phyloP scores from a whole-genome alignment of 2,329 filamentous ascomycete genomes.

The Cladosporium sp. region DNA sequence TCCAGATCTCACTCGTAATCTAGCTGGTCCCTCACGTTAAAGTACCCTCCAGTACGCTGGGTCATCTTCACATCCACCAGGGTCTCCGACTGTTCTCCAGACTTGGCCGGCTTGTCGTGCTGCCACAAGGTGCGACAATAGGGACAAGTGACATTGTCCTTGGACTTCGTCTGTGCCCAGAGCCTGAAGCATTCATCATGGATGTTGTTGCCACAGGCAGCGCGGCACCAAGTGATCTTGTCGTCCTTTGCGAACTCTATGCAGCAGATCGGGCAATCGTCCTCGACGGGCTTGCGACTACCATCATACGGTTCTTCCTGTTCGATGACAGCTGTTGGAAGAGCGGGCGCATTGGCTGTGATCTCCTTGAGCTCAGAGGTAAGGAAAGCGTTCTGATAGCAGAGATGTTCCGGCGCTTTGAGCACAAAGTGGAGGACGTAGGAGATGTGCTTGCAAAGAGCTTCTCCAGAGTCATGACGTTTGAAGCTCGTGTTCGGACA shows the following conservation, averaged over 20 bases:
- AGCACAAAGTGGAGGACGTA: conserved; percentile 58
- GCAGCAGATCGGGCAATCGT: conserved; percentile 61
- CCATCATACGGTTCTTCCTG: conserved; percentile 36
- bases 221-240: conserved; percentile 55
- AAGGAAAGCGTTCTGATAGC: conserved; percentile 59
- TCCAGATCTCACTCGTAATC: conserved; percentile 16
- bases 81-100: conserved; percentile 14
- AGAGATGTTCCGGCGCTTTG: conserved; percentile 52
- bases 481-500: conserved; percentile 23
- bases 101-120: conserved; percentile 17
- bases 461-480: conserved; percentile 37
- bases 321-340: conserved; percentile 34
- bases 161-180: conserved; percentile 37
- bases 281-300: conserved; percentile 56
- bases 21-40: conserved; percentile 29
- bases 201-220: conserved; percentile 60
- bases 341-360: conserved; percentile 50
- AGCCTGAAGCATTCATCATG: conserved; percentile 54
- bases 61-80: conserved; percentile 20
- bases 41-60: conserved; percentile 25
- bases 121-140: conserved; percentile 29
- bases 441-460: conserved; percentile 58
- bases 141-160: conserved; percentile 25
- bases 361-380: conserved; percentile 55
- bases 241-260: conserved; percentile 50